phyloP scores from a whole-genome alignment of 176 grass and related monocot genomes.

The Zizania latifolia region DNA sequence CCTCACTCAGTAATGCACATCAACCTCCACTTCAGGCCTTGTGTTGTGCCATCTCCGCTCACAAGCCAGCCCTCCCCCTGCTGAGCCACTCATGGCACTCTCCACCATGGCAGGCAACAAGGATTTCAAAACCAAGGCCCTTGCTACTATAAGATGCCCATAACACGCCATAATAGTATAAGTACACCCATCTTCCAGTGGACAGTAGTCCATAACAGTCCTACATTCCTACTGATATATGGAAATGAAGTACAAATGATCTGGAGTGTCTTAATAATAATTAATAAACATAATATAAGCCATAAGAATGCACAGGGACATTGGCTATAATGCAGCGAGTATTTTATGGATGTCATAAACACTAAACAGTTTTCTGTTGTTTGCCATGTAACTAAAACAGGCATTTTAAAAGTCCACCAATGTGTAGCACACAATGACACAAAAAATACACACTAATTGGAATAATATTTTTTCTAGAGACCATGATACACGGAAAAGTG shows the following conservation, averaged over 20 bases:
- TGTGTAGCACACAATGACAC: background rate
- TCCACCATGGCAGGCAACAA: background rate
- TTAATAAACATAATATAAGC: too few species aligned
- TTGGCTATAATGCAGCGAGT: background rate
- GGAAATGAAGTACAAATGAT: background rate
- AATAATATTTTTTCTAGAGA: background rate
- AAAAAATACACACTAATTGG: background rate
- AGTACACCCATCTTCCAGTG: background rate
- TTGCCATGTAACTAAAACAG: background rate
- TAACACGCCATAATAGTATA: background rate
- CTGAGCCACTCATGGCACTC: background rate
- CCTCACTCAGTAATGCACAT: background rate
- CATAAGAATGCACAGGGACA: background rate
- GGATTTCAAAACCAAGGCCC: background rate
- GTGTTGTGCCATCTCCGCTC: background rate
- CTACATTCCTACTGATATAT: background rate
- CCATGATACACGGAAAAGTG: background rate
- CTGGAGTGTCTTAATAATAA: background rate
- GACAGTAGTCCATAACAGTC: background rate
- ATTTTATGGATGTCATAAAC: background rate
- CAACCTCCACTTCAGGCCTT: background rate
- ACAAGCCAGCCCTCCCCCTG: background rate
- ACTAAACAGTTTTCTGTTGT: background rate
- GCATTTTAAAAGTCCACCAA: background rate
- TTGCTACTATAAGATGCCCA: background rate